Evolutionary conservation across 2,329 filamentous ascomycete species (phyloP).

Genomic region (Periconia sp.): DNA sequence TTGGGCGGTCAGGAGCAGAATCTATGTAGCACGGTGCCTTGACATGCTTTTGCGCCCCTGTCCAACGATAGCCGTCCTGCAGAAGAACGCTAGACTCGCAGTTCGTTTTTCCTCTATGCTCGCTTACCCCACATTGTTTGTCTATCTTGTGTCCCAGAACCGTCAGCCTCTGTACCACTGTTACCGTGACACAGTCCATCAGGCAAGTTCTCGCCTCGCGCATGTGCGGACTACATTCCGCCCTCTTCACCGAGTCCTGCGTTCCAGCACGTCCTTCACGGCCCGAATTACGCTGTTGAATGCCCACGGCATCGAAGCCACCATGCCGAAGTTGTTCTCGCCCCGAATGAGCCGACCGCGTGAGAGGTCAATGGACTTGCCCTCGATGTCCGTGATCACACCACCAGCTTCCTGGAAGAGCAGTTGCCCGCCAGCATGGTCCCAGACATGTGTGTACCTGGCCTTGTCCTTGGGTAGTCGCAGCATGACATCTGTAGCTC

Average conservation of each 20-base stretch:
- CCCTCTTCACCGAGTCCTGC: slow-evolving; percentile 21
- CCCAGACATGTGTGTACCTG: slow-evolving; percentile 60
- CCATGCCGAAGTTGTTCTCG: slow-evolving; percentile 43
- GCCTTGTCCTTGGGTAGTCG: slow-evolving; percentile 53
- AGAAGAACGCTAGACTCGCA: background rate
- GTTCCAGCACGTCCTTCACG: slow-evolving; percentile 33
- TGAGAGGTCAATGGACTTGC: slow-evolving; percentile 55
- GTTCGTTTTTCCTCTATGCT: slow-evolving; percentile 2
- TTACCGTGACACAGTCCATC: slow-evolving; percentile 4
- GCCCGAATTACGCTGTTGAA: slow-evolving; percentile 35
- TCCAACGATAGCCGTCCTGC: background rate
- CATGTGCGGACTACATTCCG: slow-evolving; percentile 14
- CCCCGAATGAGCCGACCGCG: slow-evolving; percentile 41
- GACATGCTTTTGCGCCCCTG: slow-evolving; percentile 1
- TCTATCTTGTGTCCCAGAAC: slow-evolving; percentile 15
- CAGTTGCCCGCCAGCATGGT: slow-evolving; percentile 61
- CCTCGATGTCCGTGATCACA: slow-evolving; percentile 58
- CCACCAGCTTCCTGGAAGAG: slow-evolving; percentile 59
- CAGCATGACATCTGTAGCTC: slow-evolving; percentile 56
- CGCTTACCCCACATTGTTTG: slow-evolving; percentile 33
- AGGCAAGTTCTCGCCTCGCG: slow-evolving; percentile 20
- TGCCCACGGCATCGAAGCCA: slow-evolving; percentile 33
- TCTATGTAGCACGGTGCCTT: slow-evolving; percentile 11
- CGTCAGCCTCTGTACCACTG: slow-evolving; percentile 23
- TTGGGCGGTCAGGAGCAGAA: slow-evolving; percentile 27